phyloP scores from a whole-genome alignment of 306 rosid genomes.

The Corylus americana region DNA sequence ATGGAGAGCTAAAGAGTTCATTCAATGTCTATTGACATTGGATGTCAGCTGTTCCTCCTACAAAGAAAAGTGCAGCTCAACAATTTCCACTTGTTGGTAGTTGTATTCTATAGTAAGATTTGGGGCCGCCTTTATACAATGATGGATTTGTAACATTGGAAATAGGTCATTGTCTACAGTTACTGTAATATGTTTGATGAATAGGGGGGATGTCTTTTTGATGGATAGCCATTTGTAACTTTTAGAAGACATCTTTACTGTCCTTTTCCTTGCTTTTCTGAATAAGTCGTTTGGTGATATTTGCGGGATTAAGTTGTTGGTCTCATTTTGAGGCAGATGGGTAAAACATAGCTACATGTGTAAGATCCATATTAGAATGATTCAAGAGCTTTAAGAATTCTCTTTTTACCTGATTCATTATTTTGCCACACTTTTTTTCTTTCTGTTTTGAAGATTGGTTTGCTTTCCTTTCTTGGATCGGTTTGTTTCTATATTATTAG shows the following conservation, averaged over 20 bases:
- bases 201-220: slow-evolving; percentile 36
- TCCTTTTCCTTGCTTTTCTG: neutral
- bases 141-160: slow-evolving; percentile 42
- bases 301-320: too few relatives aligned
- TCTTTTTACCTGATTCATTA: too few relatives aligned
- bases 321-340: too few relatives aligned
- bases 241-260: neutral
- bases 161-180: slow-evolving; percentile 20
- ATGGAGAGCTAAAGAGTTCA: slow-evolving; percentile 28
- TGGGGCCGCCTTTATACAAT: neutral
- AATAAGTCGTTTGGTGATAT: neutral
- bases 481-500: too few relatives aligned
- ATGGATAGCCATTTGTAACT: slow-evolving; percentile 34
- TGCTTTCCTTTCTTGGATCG: too few relatives aligned
- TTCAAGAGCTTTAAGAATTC: too few relatives aligned
- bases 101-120: slow-evolving; percentile 7
- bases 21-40: slow-evolving; percentile 27
- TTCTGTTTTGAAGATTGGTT: too few relatives aligned
- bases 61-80: slow-evolving; percentile 14
- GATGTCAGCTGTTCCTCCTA: slow-evolving; percentile 11
- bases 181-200: slow-evolving; percentile 13
- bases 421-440: too few relatives aligned
- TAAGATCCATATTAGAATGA: too few relatives aligned
- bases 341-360: neutral
- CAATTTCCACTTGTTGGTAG: slow-evolving; percentile 4